Evolutionary conservation across 805 yeast genomes (phyloP), one percentile per base, ranked within the genome.

Genomic region (Ogataea trehaloabstinens): DNA sequence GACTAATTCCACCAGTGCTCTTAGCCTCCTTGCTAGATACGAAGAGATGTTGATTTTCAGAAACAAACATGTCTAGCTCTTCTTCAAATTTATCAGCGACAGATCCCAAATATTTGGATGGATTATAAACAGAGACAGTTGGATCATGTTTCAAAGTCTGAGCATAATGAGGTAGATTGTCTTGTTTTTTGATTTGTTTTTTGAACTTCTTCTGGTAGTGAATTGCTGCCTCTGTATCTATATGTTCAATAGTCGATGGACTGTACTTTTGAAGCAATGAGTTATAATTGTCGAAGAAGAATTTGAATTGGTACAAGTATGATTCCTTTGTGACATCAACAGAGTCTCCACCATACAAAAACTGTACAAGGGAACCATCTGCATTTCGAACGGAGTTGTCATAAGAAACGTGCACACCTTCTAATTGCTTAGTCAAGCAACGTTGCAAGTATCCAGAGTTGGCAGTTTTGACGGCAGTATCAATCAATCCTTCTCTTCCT

Each of bases 401-500:
- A 61, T 93, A 93, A 30, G 88, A 78, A 27, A 88, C 83, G 53
- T 86, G 95, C 20, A 93, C 95, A 71, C 99, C 99, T 66, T 93
- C 99, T 48, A 93, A 74, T 69, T 93, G 99, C 67, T 93, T 93
- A 43, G 96, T 93, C 67, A 93, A 76, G 78, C 99, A 95, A 70
- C 99, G 82, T 70, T 93, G 99, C 64, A 93, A 75, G 68, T 93
- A 93, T 60, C 99, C 99, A 44, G 98, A 90, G 68, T 96, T 82
- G 16, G 97, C 87, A 7, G 99, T 93, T 69, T 93, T 93, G 49
- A 93, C 99, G 35, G 99, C 99, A 44, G 99, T 93, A 75, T 93
- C 99, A 70, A 93, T 93, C 59, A 93, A 78, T 71, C 99, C 99
- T 74, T 93, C 99, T 73, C 99, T 85, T 68, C 99, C 99, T 40